These are phyloP conservation scores for Ceratobasidium sp. DNA, from an alignment of 1,284 basidiomycete species.

Conservation along the genomic window DNA sequence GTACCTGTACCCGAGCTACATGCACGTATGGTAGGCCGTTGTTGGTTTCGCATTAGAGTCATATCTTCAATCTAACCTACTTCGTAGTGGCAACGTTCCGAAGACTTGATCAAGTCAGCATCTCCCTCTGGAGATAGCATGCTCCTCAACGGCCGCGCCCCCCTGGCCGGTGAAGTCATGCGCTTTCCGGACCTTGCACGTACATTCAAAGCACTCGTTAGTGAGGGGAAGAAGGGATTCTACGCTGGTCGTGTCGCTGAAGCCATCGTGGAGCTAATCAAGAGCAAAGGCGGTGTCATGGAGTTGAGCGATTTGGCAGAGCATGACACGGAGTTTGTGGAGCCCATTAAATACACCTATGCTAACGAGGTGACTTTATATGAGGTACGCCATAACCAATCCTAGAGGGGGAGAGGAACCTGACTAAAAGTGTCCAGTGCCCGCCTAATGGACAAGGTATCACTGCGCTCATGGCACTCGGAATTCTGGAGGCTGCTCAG, in stretches of 20 bases:
- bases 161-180: constrained; percentile 78
- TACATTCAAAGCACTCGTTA: constrained; percentile 82
- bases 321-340: constrained; percentile 79
- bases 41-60: neutral
- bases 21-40: constrained; percentile 59
- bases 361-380: constrained; percentile 80
- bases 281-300: constrained; percentile 88
- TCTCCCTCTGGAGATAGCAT: constrained; percentile 85
- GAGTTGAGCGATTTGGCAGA: constrained; percentile 84
- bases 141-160: constrained; percentile 80
- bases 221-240: constrained; percentile 87
- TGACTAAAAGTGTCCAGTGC: constrained; percentile 59
- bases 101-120: constrained; percentile 77
- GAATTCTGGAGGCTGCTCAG: constrained; percentile 88
- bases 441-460: constrained; percentile 96
- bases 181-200: constrained; percentile 78
- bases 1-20: constrained; percentile 83
- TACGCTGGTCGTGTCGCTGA: constrained; percentile 90
- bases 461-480: constrained; percentile 90
- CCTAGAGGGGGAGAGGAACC: neutral
- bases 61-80: neutral
- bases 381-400: constrained; percentile 61
- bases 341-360: constrained; percentile 92
- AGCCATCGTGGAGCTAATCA: constrained; percentile 85
- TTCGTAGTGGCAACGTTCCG: constrained; percentile 73